Evolutionary conservation across 805 yeast species (phyloP), one percentile per base, ranked within the genome.

Genomic region (Pichia paraexigua): DNA sequence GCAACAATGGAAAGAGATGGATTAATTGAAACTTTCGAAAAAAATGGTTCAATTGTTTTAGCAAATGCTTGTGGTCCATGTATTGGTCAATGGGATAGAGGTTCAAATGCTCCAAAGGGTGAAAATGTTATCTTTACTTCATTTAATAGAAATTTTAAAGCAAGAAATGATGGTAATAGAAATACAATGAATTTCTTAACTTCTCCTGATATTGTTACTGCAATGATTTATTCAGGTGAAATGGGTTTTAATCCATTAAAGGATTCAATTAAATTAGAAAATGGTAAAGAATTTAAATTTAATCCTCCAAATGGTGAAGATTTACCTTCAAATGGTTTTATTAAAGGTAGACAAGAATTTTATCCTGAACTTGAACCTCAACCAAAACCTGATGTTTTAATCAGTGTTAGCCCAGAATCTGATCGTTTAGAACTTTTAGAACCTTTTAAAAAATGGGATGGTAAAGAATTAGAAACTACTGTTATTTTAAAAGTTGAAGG

Each of bases 31-130:
- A 85, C 94, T 60, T 90, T 92, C 72, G 82, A 84, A 67, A 89
- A 88, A 65, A 87, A 85, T 63, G 97, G 97, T 62, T 98, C 96
- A 69, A 79, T 85, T 55, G 97, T 92, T 51, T 77, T 92, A 67
- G 97, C 98, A 56, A 92, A 92, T 69, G 98, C 98, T 53, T 92
- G 98, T 79, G 98, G 98, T 66, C 98, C 98, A 68, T 91, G 98
- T 80, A 91, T 91, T 68, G 98, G 98, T 66, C 97, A 92, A 78
- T 92, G 98, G 98, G 97, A 91, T 71, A 86, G 98, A 74, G 72
- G 72, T 45, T 86, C 78, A 65, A 91, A 87, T 70, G 82, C 88
- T 71, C 83, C 87, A 77, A 89, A 87, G 79, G 96, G 87, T 72
- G 86, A 88, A 75, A 92, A 92, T 80, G 92, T 97, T 63, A 92